Percentiles rank a stretch among this genome's conserved stretches.
phyloP scores from a whole-genome alignment of 352 stramenopile species.

The Phytophthora tubulina region DNA sequence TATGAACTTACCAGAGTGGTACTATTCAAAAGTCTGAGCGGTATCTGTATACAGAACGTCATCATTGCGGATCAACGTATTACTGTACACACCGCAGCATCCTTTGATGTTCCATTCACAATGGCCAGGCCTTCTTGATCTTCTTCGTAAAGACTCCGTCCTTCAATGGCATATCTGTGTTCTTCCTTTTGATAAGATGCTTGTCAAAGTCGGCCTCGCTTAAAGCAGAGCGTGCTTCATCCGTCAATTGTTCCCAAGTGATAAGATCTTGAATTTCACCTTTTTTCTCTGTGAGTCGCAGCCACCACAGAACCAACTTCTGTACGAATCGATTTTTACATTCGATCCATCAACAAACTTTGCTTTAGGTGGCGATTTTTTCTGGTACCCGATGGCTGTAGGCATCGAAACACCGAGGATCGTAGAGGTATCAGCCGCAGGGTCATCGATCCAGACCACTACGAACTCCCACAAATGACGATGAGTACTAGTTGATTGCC shows the following conservation, averaged over 20 bases:
- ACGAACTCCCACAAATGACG: constrained; percentile 50
- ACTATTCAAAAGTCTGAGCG: too few relatives aligned
- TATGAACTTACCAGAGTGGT: too few relatives aligned
- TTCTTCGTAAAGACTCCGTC: neutral
- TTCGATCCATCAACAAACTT: constrained; percentile 27
- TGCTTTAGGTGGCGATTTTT: constrained; percentile 6
- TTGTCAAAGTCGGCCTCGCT: constrained; percentile 17
- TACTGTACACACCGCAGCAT: too few relatives aligned
- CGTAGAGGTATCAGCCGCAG: constrained; percentile 20
- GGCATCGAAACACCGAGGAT: constrained; percentile 27
- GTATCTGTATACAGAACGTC: too few relatives aligned
- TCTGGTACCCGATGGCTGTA: constrained; percentile 12
- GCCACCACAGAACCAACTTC: neutral
- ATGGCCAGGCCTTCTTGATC: neutral
- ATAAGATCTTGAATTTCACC: constrained; percentile 30
- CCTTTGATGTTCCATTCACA: neutral
- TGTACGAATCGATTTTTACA: constrained; percentile 33
- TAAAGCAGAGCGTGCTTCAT: constrained; percentile 20
- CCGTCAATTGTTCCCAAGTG: constrained; percentile 26
- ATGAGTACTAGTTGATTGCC: neutral
- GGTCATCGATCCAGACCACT: constrained; percentile 54
- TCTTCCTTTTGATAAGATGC: neutral
- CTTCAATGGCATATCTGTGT: neutral
- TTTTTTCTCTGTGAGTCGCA: constrained; percentile 21
- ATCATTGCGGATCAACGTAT: too few relatives aligned